Evolutionary conservation across 768 basidiomycete genomes (phyloP).

Genomic region (Flagelloscypha sp.): DNA sequence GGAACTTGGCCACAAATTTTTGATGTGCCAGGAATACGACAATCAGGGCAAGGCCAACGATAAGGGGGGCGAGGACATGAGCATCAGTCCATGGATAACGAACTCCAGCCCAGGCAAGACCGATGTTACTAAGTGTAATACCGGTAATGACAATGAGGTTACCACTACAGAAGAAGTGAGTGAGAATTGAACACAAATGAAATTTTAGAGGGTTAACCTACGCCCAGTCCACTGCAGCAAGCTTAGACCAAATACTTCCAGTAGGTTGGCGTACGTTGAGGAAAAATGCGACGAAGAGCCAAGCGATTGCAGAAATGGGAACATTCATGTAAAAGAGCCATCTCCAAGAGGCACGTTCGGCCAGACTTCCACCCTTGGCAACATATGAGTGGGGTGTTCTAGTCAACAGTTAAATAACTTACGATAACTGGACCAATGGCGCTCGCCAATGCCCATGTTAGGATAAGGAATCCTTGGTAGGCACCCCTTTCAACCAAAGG

Average conservation of each 20-base stretch:
- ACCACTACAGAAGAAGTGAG: conserved; percentile 20
- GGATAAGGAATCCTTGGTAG: conserved; percentile 27
- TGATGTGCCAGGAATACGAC: conserved; percentile 28
- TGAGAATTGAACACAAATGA: too few species aligned
- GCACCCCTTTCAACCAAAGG: conserved; percentile 35
- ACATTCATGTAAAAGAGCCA: conserved; percentile 39
- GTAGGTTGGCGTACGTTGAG: conserved; percentile 24
- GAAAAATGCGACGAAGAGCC: conserved; percentile 19
- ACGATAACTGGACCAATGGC: conserved; percentile 28
- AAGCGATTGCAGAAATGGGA: conserved; percentile 25
- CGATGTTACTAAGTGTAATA: conserved; percentile 20
- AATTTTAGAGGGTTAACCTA: too few species aligned
- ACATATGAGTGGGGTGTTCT: too few species aligned
- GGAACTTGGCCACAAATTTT: too few species aligned
- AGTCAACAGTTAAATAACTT: too few species aligned
- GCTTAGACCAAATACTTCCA: too few species aligned
- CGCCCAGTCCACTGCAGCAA: too few species aligned
- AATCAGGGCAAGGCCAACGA: conserved; percentile 31
- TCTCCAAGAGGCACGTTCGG: conserved; percentile 25
- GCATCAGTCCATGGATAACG: conserved; percentile 28
- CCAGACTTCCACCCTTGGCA: conserved; percentile 28
- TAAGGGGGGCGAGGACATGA: conserved; percentile 31
- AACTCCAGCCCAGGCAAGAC: conserved; percentile 32
- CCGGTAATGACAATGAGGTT: conserved; percentile 23
- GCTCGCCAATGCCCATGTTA: conserved; percentile 31